Conservation (phyloP, 2,329 filamentous ascomycete genomes). For the Fusarium pseudoanthophilum region DNA sequence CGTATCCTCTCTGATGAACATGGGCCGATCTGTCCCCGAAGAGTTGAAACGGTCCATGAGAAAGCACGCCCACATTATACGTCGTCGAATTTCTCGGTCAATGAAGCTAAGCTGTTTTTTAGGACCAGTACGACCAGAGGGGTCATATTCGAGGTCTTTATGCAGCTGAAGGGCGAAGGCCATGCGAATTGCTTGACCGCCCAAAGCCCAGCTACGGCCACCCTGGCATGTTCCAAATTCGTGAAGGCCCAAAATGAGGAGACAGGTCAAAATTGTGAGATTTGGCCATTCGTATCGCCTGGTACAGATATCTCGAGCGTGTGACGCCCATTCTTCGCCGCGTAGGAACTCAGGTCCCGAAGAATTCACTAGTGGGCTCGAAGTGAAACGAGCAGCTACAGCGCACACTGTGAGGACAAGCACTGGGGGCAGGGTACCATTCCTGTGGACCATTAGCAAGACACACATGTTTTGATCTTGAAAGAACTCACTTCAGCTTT, state of each 20-base stretch:
- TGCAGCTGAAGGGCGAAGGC: constrained; percentile 95
- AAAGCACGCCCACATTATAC: constrained; percentile 99
- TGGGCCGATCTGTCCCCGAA: constrained; percentile 90
- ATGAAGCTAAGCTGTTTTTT: constrained; percentile 82
- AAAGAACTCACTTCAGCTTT: constrained; percentile 71
- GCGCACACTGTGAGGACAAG: constrained; percentile 94
- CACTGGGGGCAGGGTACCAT: constrained; percentile 80
- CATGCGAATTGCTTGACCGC: constrained; percentile 95
- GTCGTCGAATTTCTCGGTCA: constrained; percentile 89
- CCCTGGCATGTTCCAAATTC: constrained; percentile 98
- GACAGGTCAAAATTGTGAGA: constrained; percentile 92
- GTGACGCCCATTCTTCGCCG: constrained; percentile 90
- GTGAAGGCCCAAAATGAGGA: constrained; percentile 88
- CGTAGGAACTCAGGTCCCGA: constrained; percentile 81
- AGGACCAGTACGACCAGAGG: constrained; percentile 69
- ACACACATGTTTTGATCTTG: not conserved
- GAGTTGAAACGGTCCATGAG: constrained; percentile 98
- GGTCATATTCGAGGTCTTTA: constrained; percentile 87
- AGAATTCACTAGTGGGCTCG: constrained; percentile 80
- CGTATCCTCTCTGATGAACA: constrained; percentile 89
- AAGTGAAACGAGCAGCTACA: constrained; percentile 93
- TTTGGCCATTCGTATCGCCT: constrained; percentile 94
- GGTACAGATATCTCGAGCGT: constrained; percentile 87
- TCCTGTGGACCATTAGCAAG: constrained; percentile 43
- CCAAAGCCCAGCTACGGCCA: constrained; percentile 93